phyloP scores from a whole-genome alignment of 306 rosid genomes.

The Malus fusca region DNA sequence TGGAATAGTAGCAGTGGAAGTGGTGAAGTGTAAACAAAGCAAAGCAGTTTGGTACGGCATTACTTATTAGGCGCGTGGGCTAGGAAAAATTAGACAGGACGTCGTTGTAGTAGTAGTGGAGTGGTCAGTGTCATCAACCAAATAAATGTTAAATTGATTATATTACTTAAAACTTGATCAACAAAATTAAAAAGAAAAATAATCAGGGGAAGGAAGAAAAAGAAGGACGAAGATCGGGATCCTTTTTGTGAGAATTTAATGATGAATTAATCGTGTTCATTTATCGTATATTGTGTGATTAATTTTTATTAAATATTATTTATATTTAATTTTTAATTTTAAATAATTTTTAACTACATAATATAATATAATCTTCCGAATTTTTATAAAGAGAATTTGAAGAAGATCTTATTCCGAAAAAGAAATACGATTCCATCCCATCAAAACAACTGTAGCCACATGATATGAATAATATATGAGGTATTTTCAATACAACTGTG shows the following conservation, averaged over 20 bases:
- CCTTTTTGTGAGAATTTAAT: too few species aligned
- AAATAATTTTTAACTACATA: too few species aligned
- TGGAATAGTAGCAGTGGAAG: neutral
- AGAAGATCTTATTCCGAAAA: too few species aligned
- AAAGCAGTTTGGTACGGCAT: neutral
- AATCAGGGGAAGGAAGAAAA: neutral
- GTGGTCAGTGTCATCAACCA: slow-evolving; percentile 40
- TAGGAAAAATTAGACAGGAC: slow-evolving; percentile 18
- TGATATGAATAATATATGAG: neutral
- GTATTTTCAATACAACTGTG: neutral
- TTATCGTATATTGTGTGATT: too few species aligned
- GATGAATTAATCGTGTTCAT: too few species aligned
- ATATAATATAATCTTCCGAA: too few species aligned
- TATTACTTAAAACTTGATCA: neutral
- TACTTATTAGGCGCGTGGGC: neutral
- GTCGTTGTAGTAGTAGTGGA: slow-evolving; percentile 37
- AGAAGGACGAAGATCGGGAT: neutral
- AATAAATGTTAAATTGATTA: slow-evolving; percentile 4
- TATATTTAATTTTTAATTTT: too few species aligned
- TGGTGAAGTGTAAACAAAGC: neutral
- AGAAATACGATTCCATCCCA: neutral
- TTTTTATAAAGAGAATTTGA: too few species aligned
- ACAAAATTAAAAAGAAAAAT: neutral
- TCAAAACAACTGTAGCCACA: neutral
- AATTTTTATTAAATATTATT: too few species aligned